These are phyloP conservation scores for Hortaea werneckii DNA, from an alignment of 2,329 filamentous ascomycete genomes.

Conservation along the genomic window DNA sequence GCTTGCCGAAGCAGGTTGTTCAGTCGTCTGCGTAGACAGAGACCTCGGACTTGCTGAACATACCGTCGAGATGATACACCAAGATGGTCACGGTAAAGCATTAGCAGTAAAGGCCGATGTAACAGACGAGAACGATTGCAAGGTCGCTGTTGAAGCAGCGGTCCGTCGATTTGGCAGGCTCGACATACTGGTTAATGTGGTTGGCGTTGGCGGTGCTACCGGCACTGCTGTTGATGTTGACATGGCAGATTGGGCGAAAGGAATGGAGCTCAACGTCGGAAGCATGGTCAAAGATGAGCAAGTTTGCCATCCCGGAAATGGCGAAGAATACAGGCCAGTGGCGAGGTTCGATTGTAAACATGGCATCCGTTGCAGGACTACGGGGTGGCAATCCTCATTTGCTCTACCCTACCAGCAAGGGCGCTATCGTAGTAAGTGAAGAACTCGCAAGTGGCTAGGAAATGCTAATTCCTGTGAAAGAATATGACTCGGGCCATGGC, in stretches of 20 bases:
- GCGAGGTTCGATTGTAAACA: slow-evolving; percentile 49
- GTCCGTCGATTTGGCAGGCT: slow-evolving; percentile 44
- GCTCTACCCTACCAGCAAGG: slow-evolving; percentile 45
- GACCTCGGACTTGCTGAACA: slow-evolving; percentile 40
- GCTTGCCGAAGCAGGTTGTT: slow-evolving; percentile 48
- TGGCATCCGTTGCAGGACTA: slow-evolving; percentile 52
- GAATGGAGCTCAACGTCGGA: slow-evolving; percentile 52
- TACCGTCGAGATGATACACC: slow-evolving; percentile 45
- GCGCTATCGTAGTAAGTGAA: slow-evolving; percentile 36
- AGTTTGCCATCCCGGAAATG: slow-evolving; percentile 53
- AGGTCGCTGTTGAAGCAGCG: slow-evolving; percentile 31
- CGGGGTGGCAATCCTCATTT: slow-evolving; percentile 44
- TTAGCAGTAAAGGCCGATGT: slow-evolving; percentile 44
- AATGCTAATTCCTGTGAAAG: slow-evolving; percentile 5
- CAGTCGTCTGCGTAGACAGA: slow-evolving; percentile 50
- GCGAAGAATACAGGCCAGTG: slow-evolving; percentile 38
- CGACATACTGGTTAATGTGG: slow-evolving; percentile 56
- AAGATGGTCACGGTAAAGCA: slow-evolving; percentile 30
- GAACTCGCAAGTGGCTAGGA: background rate
- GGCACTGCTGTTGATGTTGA: slow-evolving; percentile 54
- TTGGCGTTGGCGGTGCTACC: slow-evolving; percentile 49
- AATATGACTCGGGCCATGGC: slow-evolving; percentile 50
- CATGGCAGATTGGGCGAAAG: slow-evolving; percentile 46
- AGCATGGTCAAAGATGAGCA: slow-evolving; percentile 52
- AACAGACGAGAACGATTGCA: slow-evolving; percentile 44